These are phyloP conservation scores for Elongisporangium anandrum DNA, from an alignment of 352 stramenopile genomes.

Conservation along the genomic window DNA sequence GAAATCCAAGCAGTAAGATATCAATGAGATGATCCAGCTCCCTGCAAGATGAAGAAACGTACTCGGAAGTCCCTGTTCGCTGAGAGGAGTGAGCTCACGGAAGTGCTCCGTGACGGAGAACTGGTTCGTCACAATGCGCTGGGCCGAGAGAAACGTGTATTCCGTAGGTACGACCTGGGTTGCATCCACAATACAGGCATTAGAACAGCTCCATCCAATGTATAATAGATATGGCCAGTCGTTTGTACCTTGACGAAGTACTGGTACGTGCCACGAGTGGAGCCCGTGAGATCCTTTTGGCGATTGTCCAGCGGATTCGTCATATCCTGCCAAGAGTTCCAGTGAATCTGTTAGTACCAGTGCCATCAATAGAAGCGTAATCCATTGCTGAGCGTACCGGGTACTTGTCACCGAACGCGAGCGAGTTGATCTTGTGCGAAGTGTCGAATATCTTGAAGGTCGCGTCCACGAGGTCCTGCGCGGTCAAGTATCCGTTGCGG, in stretches of 20 bases:
- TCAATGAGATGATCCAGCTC: slow-evolving; percentile 9
- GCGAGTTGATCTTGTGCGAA: slow-evolving; percentile 54
- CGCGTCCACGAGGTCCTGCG: slow-evolving; percentile 53
- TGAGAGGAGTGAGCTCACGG: slow-evolving; percentile 80
- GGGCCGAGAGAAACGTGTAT: slow-evolving; percentile 89
- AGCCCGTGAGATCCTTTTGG: slow-evolving; percentile 44
- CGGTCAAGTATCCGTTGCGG: slow-evolving; percentile 66
- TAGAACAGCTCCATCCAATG: no score
- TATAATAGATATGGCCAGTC: no score
- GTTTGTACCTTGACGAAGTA: slow-evolving; percentile 89
- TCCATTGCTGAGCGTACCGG: slow-evolving; percentile 30
- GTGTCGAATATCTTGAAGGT: slow-evolving; percentile 77
- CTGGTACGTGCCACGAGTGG: slow-evolving; percentile 65
- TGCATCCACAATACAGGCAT: no score
- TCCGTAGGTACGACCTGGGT: slow-evolving; percentile 95
- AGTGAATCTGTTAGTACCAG: slow-evolving; percentile 1
- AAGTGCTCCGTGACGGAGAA: slow-evolving; percentile 98
- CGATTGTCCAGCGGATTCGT: slow-evolving; percentile 76
- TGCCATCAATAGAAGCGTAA: not conserved
- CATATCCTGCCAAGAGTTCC: slow-evolving; percentile 49
- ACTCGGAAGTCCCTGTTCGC: slow-evolving; percentile 79
- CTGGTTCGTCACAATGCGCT: slow-evolving; percentile 93
- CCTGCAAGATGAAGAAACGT: slow-evolving; percentile 27
- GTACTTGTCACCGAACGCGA: slow-evolving; percentile 75
- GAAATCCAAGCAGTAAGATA: no score